Evolutionary conservation across 2,329 filamentous ascomycete genomes (phyloP).

Genomic region (Ampelomyces quisqualis): DNA sequence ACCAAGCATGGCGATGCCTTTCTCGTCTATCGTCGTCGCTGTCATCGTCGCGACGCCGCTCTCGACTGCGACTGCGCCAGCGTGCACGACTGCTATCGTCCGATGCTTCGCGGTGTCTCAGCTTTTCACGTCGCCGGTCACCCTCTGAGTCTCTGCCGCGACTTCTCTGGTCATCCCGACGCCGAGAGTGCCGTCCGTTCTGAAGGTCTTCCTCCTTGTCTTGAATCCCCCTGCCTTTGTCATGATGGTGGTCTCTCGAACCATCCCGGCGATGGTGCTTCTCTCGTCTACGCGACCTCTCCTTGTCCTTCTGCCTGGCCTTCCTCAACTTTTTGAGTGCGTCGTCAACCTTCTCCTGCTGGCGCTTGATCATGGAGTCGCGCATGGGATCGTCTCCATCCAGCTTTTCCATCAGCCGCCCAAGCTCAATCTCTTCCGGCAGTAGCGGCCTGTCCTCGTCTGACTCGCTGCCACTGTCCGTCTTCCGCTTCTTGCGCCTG

Average conservation of each 20-base stretch:
- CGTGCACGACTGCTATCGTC: slow-evolving; percentile 13
- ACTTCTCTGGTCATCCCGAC: slow-evolving; percentile 14
- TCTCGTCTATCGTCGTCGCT: slow-evolving; percentile 10
- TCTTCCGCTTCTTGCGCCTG: slow-evolving; percentile 51
- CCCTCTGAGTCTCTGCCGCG: slow-evolving; percentile 16
- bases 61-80: slow-evolving; percentile 16
- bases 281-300: slow-evolving; percentile 48
- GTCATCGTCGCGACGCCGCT: slow-evolving; percentile 14
- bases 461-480: slow-evolving; percentile 45
- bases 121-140: slow-evolving; percentile 8
- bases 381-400: slow-evolving; percentile 99
- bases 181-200: slow-evolving; percentile 14
- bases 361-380: slow-evolving; percentile 81
- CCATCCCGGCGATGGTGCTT: slow-evolving; percentile 28
- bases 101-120: slow-evolving; percentile 12
- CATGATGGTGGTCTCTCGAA: slow-evolving; percentile 27
- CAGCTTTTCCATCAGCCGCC: slow-evolving; percentile 71
- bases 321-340: slow-evolving; percentile 61
- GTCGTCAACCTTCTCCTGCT: slow-evolving; percentile 80
- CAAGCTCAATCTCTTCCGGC: slow-evolving; percentile 79
- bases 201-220: slow-evolving; percentile 15
- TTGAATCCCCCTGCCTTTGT: slow-evolving; percentile 26
- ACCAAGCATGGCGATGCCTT: slow-evolving; percentile 9
- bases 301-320: slow-evolving; percentile 49
- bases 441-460: slow-evolving; percentile 63